Base-by-base conservation (phyloP, 2,329 filamentous ascomycete genomes). In the Sporothrix luriei region DNA sequence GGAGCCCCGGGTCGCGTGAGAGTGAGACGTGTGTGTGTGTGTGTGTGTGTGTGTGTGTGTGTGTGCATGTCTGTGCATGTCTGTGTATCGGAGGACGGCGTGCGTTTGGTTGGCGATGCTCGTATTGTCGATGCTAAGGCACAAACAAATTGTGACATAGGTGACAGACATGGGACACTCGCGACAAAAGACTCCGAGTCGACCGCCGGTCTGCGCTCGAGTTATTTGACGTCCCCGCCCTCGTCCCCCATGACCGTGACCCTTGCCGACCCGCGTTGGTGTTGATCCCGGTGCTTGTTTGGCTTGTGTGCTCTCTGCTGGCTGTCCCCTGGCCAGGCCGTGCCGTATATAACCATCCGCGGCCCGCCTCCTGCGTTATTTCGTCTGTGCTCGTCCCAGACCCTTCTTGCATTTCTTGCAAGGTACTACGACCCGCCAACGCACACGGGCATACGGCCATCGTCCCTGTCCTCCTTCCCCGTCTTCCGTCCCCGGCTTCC, bases 1-100 rank as follows among this genome's bases (percentile, higher is more conserved):
- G 54, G 54, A 59, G 13, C 55, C 55, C 55, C n/a, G 33, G 10
- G 24, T 59, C 33, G 55, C 33, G 33, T 43, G 55, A 59, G 55
- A 59, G 33, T 13, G 55, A 33, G 29, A 33, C 29, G 29, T 33
- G 29, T 33, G 29, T 33, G 29, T 33, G 29, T 33, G 29, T 33
- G n/a, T n/a, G 29, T 33, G 29, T 33, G 29, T 33, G 29, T 33
- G 29, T 33, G 29, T 33, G 29, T 33, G 29, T 33, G 29, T 33
- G 29, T 33, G 29, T 33, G 29, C n/a, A n/a, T n/a, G n/a, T n/a
- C n/a, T 33, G 29, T 33, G 29, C 7, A 6, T 33, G 29, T 33
- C 4, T 33, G 29, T 33, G 29, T 29, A 33, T 33, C 29, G 29
- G 29, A 33, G 29, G 29, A 33, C 29, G 29, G 5, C 5, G 29